Base-by-base conservation (phyloP, 345 rosid genomes). In the Capsella bursapastoris region DNA sequence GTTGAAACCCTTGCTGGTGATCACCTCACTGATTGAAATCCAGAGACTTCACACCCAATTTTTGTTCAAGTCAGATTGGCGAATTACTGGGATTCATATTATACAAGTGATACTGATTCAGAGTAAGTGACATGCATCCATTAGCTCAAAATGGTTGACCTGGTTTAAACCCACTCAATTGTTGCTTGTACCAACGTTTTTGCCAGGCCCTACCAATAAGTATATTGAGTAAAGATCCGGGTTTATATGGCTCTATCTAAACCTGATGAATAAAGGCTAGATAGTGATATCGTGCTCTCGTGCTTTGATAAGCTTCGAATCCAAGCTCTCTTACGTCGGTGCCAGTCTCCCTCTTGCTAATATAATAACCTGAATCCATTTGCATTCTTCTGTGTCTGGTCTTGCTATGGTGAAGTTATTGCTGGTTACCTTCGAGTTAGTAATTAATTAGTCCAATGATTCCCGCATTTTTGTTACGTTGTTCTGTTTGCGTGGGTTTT, bases 1-100 rank as follows among this genome's bases (percentile, higher is more conserved):
- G 66, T 67, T 62, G 72, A 81, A 79, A 64, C 64, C 12, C 65
- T 34, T 12, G 69, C 3, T 14, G 40, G 47, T 18, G 76, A 68
- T 61, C 35, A 52, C 41, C 32, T 44, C 6, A 18, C 38, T 61
- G 70, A 40, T 27, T 76, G 37, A 70, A 8, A 3, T 14, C 34
- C 52, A 74, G 31, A 35, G 13, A 74, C 27, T 32, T 15, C 8
- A 13, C 28, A 63, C 65, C 58, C 31, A 56, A 31, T 8, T 44
- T 31, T 44, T 64, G 57, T 53, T 44, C 29, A 22, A 55, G 48
- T 12, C 48, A 50, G 61, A 62, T 3, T 40, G 13, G 43, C 43
- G 13, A 40, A 40, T 40, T 40, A 38, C 62, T 18, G 15, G 64
- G 55, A 64, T 16, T 62, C 16, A 16, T 16, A 50, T 0, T 5